Percentiles rank a stretch among this genome's conserved stretches.
Conservation (phyloP, 495 filamentous ascomycete species). For the Hypoxylon subgilvum region DNA sequence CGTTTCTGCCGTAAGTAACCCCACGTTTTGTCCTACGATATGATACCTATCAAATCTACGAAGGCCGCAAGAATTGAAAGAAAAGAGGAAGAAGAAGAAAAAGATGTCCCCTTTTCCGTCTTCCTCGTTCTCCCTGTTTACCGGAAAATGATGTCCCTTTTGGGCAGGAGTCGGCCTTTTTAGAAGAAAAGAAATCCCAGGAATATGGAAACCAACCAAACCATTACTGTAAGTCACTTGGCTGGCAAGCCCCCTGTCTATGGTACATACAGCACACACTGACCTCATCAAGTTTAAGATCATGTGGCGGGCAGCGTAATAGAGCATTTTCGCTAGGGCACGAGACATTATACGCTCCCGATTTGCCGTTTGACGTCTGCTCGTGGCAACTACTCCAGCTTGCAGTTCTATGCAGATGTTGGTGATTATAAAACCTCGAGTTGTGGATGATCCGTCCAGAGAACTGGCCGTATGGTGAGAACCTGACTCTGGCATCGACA, state of each 20-base stretch:
- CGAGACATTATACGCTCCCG: slow-evolving; percentile 13
- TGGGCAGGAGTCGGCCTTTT: slow-evolving; percentile 30
- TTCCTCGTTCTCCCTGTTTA: slow-evolving; percentile 26
- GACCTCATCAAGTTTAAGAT: slow-evolving; percentile 28
- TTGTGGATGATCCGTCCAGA: slow-evolving; percentile 5
- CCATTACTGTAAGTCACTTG: slow-evolving; percentile 29
- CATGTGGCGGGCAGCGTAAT: slow-evolving; percentile 30
- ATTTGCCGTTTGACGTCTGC: slow-evolving; percentile 14
- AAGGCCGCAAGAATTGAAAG: slow-evolving; percentile 21
- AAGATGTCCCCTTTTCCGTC: slow-evolving; percentile 18
- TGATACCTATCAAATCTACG: slow-evolving; percentile 37
- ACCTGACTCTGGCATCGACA: slow-evolving; percentile 7
- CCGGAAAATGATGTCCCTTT: slow-evolving; percentile 29
- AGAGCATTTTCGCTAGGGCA: slow-evolving; percentile 5
- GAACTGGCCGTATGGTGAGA: slow-evolving; percentile 12
- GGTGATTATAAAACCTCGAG: slow-evolving; percentile 18
- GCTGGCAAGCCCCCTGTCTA: slow-evolving; percentile 31
- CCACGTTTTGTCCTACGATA: slow-evolving; percentile 40
- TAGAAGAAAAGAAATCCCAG: slow-evolving; percentile 27
- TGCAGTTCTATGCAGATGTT: slow-evolving; percentile 29
- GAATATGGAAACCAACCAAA: slow-evolving; percentile 33
- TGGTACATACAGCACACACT: slow-evolving; percentile 28
- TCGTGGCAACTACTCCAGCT: slow-evolving; percentile 15
- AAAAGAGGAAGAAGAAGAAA: slow-evolving; percentile 1
- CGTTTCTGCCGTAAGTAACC: slow-evolving; percentile 37